A percentile compares a stretch with the other conserved stretches of the same genome.
Evolutionary conservation across 345 rosid species (phyloP).

Genomic region (Hibiscus tridactylites): DNA sequence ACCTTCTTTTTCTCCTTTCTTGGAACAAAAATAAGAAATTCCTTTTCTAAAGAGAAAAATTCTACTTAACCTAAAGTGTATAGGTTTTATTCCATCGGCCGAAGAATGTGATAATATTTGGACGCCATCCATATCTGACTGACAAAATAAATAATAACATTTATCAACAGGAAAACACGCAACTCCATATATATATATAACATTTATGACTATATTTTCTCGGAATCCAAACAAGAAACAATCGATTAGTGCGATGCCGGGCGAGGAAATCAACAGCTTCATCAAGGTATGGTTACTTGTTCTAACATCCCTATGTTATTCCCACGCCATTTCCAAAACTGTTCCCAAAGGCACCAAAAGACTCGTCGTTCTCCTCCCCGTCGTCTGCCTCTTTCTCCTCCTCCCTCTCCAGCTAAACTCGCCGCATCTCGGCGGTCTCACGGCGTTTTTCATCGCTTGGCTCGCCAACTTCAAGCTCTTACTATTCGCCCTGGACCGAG

Average conservation of each 20-base stretch:
- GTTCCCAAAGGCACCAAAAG: slow-evolving; percentile 31
- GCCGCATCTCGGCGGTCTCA: slow-evolving; percentile 23
- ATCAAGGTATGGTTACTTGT: slow-evolving; percentile 28
- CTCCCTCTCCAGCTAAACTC: slow-evolving; percentile 33
- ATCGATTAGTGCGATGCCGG: background rate
- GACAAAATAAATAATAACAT: no score
- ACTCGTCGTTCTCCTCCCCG: slow-evolving; percentile 25
- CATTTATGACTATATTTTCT: background rate
- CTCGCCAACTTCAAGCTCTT: slow-evolving; percentile 55
- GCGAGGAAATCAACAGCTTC: slow-evolving; percentile 31
- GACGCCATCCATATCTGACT: no score
- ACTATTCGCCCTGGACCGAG: slow-evolving; percentile 40
- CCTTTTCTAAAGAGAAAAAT: no score
- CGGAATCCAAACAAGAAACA: background rate
- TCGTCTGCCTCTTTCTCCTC: slow-evolving; percentile 26
- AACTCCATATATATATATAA: no score
- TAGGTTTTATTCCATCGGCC: no score
- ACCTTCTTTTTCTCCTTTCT: no score
- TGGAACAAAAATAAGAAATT: no score
- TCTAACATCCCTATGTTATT: slow-evolving; percentile 23
- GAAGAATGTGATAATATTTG: no score
- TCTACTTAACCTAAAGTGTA: no score
- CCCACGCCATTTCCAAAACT: slow-evolving; percentile 16
- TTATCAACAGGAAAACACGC: no score
- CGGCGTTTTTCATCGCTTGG: slow-evolving; percentile 42